Base-by-base conservation (phyloP, 2,329 filamentous ascomycete genomes). In the Fusarium chlamydosporum region DNA sequence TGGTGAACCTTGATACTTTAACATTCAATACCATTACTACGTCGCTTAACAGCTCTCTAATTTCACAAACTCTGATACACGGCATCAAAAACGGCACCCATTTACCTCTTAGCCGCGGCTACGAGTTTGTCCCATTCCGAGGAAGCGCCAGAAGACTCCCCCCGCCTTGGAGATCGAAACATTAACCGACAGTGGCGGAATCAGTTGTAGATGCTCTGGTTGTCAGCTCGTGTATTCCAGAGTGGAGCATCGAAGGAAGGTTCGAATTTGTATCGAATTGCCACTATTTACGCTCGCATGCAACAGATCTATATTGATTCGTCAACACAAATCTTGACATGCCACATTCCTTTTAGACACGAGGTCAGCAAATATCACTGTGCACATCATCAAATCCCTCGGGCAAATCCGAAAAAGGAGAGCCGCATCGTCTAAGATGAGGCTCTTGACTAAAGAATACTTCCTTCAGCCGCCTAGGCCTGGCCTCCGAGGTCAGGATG, bases 381-480 rank as follows among this genome's bases (percentile, higher is more conserved):
- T 37, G 38, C 38, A 67, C 52, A 43, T 58, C 57, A 54, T 48
- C 50, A 61, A 42, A 45, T 46, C 46, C 29, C 43, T 64, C 58
- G 71, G 61, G 37, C 64, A 33, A 66, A 27, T 46, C 68, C 63
- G 61, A 73, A 56, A 40, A 35, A 57, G 53, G 56, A 61, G 60
- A 68, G 64, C 61, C 60, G 63, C 65, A 69, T 48, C 38, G 40
- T n/a, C 65, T 37, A 42, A 51, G 57, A 60, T 69, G 68, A 68
- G 59, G 59, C 67, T 57, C 55, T 68, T 53, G 53, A 60, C 53
- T 35, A 62, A 55, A 52, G 55, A 55, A 43, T 40, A 40, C 37
- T 48, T 27, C 50, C 29, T 29, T 45, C 7, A 27, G 23, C 23
- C 33, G 58, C 18, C 51, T 56, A 56, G 50, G 53, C 46, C 45